Evolutionary conservation across 2,329 filamentous ascomycete genomes (phyloP).

Genomic region (Ascochyta lentis): DNA sequence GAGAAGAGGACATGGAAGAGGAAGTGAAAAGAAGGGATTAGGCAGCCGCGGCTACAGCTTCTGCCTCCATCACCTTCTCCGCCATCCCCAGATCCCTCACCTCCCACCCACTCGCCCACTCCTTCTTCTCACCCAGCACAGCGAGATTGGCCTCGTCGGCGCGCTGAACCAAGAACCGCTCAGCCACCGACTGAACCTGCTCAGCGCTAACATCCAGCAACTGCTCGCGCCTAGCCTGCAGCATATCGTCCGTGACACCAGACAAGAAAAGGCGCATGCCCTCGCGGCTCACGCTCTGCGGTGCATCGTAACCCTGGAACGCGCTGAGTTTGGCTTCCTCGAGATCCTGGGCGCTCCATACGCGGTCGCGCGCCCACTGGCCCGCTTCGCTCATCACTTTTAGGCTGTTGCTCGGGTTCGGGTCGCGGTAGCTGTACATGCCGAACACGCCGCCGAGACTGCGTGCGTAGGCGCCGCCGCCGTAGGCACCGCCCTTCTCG

Average conservation of each 20-base stretch:
- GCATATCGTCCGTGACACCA: conserved; percentile 87
- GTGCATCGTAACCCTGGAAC: conserved; percentile 91
- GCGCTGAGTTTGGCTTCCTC: conserved; percentile 96
- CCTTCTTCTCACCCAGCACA: conserved; percentile 83
- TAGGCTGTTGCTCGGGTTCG: conserved; percentile 88
- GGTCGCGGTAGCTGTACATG: conserved; percentile 96
- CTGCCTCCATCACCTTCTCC: conserved; percentile 27
- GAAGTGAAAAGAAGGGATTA: not conserved
- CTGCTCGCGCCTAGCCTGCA: conserved; percentile 80
- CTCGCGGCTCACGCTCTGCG: conserved; percentile 83
- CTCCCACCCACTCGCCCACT: conserved; percentile 79
- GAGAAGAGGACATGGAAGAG: not conserved
- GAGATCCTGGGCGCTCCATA: conserved; percentile 83
- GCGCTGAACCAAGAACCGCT: conserved; percentile 78
- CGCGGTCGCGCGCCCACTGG: conserved; percentile 78
- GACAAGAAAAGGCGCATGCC: conserved; percentile 86
- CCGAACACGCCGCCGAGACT: conserved; percentile 85
- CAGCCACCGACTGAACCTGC: conserved; percentile 80
- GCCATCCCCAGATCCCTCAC: conserved; percentile 74
- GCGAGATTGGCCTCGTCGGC: conserved; percentile 69
- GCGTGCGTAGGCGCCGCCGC: conserved; percentile 84
- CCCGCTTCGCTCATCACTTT: conserved; percentile 84
- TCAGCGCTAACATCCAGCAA: conserved; percentile 84
- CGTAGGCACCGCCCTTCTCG: conserved; percentile 96
- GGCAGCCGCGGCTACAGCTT: not conserved